Base-by-base conservation (phyloP, 768 basidiomycete species). In the Suillus subalutaceus region DNA sequence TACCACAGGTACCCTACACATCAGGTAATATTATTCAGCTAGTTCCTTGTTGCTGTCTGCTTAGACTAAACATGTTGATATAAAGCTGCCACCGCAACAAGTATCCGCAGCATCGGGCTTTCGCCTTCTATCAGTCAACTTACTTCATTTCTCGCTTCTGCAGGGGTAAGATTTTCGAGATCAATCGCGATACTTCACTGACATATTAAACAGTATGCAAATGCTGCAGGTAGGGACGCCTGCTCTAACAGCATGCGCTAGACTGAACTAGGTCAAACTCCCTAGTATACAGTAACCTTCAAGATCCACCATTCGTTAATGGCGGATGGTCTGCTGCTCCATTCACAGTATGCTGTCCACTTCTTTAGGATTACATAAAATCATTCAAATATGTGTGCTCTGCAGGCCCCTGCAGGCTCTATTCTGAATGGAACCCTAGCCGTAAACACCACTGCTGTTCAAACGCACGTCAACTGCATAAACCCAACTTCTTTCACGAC, bases 241-340 rank as follows among this genome's bases (percentile, higher is more conserved):
- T 52, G 26, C 23, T 35, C 2, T 20, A n/a, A 59, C 40, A 15
- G 4, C n/a, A 30, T 41, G 26, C 9, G 40, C 26, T 30, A 18
- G 5, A 26, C 40, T 59, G 40, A 59, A 30, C 3, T 41, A 41
- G 18, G 18, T 69, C 37, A 70, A 62, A 38, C 6, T 30, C 32
- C 32, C 48, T 15, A 77, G 76, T 76, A 12, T 77, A 78, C 50
- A 67, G 85, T 67, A 70, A 74, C 20, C 72, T 90, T 7, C 70
- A 77, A 6, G 86, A 89, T 65, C 90, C 90, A 1, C 85, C 88
- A 9, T 91, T 89, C 69, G 77, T 90, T 26, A 59, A 69, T 8
- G 72, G 72, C 0, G 77, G 72, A 1, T 91, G 89, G 89, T 80
- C 89, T 8, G 82, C 82, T 30, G 83, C 84, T 1, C 74, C 83